Percentiles rank a stretch among this genome's conserved stretches.
Conservation (phyloP, 495 filamentous ascomycete species). For the Neurospora tetrasperma region DNA sequence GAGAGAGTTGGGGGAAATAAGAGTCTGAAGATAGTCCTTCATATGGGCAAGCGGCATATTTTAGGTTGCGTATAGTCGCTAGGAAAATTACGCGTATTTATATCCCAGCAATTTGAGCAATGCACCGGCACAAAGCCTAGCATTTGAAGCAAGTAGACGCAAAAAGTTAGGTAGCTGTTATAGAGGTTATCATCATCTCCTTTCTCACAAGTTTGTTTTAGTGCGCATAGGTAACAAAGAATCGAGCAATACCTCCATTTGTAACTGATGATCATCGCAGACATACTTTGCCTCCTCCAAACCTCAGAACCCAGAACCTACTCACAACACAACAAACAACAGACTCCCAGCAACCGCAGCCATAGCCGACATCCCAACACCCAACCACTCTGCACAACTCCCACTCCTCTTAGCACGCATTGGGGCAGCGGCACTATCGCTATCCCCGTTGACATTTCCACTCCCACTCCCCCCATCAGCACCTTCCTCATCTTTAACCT, state of each 20-base stretch:
- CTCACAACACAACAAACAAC: neutral
- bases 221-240: neutral
- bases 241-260: neutral
- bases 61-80: no score
- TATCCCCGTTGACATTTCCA: neutral
- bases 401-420: neutral
- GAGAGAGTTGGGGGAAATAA: neutral
- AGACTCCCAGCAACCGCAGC: constrained; percentile 5
- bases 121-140: no score
- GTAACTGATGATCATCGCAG: neutral
- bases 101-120: no score
- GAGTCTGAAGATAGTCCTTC: no score
- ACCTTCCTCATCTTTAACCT: neutral
- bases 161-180: neutral
- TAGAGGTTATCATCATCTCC: neutral
- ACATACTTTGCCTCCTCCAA: neutral
- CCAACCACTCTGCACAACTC: constrained; percentile 3
- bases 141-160: no score
- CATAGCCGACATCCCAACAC: constrained; percentile 2
- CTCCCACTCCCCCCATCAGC: neutral
- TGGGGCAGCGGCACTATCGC: constrained; percentile 2
- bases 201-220: neutral
- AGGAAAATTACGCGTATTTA: no score
- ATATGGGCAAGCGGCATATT: no score
- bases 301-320: neutral